phyloP scores from a whole-genome alignment of 2,329 filamentous ascomycete genomes.

The Fusarium annulatum region DNA sequence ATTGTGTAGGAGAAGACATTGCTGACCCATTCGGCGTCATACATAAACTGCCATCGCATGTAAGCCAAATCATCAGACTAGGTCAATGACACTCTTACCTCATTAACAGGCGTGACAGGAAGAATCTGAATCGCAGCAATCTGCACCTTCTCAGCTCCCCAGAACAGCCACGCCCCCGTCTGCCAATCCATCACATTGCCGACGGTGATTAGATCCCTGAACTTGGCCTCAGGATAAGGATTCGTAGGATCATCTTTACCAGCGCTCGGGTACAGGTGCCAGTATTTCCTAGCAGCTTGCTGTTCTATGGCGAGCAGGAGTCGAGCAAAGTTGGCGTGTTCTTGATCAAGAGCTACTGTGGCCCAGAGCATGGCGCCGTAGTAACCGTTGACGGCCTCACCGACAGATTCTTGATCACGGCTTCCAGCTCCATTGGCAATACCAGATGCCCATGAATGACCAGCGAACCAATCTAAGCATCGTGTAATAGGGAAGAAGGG shows the following conservation, averaged over 20 bases:
- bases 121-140: neutral
- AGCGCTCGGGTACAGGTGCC: neutral
- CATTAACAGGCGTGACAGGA: neutral
- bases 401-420: neutral
- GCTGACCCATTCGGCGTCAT: neutral
- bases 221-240: neutral
- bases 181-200: constrained; percentile 3
- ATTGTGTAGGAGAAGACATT: neutral
- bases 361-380: constrained; percentile 4
- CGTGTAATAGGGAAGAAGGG: neutral
- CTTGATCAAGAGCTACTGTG: neutral
- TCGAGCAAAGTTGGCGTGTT: neutral
- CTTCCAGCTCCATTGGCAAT: neutral
- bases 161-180: neutral
- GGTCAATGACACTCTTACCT: neutral
- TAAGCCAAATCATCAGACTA: neutral
- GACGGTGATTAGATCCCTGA: neutral
- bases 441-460: neutral
- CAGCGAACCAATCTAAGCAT: neutral
- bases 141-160: neutral
- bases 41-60: neutral
- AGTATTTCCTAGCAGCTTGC: neutral
- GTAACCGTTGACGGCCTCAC: neutral
- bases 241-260: neutral
- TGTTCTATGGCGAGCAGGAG: neutral